Evolutionary conservation across 2,329 filamentous ascomycete species (phyloP).

Genomic region (Rugonectria rugulosa): DNA sequence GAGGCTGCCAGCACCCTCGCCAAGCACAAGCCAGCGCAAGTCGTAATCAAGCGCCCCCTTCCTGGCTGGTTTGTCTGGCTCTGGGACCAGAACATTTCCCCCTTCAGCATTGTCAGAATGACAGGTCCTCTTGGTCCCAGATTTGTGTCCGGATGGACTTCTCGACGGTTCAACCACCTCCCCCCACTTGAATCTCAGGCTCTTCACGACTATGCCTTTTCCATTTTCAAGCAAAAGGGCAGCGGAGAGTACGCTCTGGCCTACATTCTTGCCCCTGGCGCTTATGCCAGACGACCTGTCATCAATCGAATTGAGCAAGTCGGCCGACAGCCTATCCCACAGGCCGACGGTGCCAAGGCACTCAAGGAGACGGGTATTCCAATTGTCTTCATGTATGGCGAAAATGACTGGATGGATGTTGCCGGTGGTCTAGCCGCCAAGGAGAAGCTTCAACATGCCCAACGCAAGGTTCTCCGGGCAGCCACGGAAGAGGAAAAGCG

Average conservation of each 20-base stretch:
- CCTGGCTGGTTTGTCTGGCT: constrained; percentile 91
- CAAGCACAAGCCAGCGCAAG: constrained; percentile 42
- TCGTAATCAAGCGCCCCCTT: constrained; percentile 61
- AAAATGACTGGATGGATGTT: constrained; percentile 99
- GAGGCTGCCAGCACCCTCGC: constrained; percentile 51
- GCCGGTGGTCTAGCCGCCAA: constrained; percentile 82
- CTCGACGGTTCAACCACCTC: constrained; percentile 88
- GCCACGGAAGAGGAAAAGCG: constrained; percentile 73
- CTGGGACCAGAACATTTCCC: constrained; percentile 97
- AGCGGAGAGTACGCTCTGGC: constrained; percentile 93
- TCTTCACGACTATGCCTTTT: constrained; percentile 93
- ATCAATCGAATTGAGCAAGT: constrained; percentile 88
- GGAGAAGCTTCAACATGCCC: constrained; percentile 77
- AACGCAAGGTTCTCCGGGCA: constrained; percentile 63
- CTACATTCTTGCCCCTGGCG: constrained; percentile 92
- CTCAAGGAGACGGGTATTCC: constrained; percentile 73
- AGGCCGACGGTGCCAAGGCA: constrained; percentile 34
- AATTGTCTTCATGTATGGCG: constrained; percentile 93
- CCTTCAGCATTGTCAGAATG: constrained; percentile 89
- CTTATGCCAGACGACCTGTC: constrained; percentile 86
- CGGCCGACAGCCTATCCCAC: constrained; percentile 70
- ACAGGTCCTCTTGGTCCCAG: constrained; percentile 89
- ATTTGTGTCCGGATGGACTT: constrained; percentile 94
- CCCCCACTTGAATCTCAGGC: constrained; percentile 80
- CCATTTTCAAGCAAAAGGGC: constrained; percentile 89